Evolutionary conservation across 768 basidiomycete genomes (phyloP).

Genomic region (Mycena filopes): DNA sequence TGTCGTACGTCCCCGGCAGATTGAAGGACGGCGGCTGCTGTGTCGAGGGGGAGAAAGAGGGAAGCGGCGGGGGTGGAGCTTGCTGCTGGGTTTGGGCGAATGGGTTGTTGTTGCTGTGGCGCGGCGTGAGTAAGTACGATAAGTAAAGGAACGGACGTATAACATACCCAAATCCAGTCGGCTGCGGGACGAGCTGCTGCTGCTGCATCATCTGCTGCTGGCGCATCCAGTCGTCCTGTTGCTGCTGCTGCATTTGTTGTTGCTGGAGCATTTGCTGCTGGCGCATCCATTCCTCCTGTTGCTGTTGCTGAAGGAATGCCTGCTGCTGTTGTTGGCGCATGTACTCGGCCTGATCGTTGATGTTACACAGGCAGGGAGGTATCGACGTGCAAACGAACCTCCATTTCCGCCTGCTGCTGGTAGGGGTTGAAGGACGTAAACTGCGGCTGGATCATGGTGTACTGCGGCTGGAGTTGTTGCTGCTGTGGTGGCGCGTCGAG

Average conservation of each 20-base stretch:
- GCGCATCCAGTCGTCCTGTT: slow-evolving; percentile 48
- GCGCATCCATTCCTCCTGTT: slow-evolving; percentile 48
- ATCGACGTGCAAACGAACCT: slow-evolving; percentile 61
- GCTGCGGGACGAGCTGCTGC: slow-evolving; percentile 63
- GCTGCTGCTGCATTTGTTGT: slow-evolving; percentile 56
- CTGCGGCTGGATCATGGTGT: slow-evolving; percentile 81
- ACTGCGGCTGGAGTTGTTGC: slow-evolving; percentile 75
- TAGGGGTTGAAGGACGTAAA: slow-evolving; percentile 95
- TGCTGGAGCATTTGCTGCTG: slow-evolving; percentile 35
- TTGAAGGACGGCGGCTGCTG: slow-evolving; percentile 67
- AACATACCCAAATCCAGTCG: slow-evolving; percentile 81
- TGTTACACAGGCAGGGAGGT: neutral
- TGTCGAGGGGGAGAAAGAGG: slow-evolving; percentile 42
- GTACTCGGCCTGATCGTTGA: slow-evolving; percentile 69
- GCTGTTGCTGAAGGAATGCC: slow-evolving; percentile 58
- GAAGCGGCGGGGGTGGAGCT: slow-evolving; percentile 49
- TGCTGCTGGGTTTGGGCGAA: slow-evolving; percentile 67
- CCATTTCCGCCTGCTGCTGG: slow-evolving; percentile 92
- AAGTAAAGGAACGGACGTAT: slow-evolving; percentile 4
- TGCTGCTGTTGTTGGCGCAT: slow-evolving; percentile 68
- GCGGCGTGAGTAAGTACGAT: slow-evolving; percentile 36
- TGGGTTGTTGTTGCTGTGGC: slow-evolving; percentile 89
- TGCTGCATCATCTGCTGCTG: slow-evolving; percentile 30
- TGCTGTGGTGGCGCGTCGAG: slow-evolving; percentile 67
- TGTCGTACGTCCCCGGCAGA: slow-evolving; percentile 74